A percentile compares a stretch with the other conserved stretches of the same genome.
phyloP scores from a whole-genome alignment of 2,329 filamentous ascomycete genomes.

The Claviceps citrina region DNA sequence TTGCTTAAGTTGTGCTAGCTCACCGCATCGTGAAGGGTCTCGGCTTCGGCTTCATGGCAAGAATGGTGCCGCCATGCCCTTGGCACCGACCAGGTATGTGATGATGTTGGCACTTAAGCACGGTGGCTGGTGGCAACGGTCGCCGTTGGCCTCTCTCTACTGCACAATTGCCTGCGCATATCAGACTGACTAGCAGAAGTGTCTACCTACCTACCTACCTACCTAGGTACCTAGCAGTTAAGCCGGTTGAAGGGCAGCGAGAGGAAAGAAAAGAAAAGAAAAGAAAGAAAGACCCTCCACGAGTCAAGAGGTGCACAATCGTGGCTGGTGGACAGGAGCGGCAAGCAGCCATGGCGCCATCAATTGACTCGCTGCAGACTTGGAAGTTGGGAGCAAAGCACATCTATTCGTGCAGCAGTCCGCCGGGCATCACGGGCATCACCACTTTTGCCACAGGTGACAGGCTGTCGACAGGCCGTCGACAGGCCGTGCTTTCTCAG shows the following conservation, averaged over 20 bases:
- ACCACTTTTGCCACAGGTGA: too few relatives aligned
- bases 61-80: conserved; percentile 1
- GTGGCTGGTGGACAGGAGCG: not conserved
- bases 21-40: conserved; percentile 5
- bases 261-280: not conserved
- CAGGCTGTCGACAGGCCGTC: too few relatives aligned
- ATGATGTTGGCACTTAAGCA: not conserved
- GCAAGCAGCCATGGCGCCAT: not conserved
- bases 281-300: conserved; percentile 1
- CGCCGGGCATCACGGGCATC: too few relatives aligned
- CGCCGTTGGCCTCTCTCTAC: too few relatives aligned
- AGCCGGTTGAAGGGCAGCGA: too few relatives aligned
- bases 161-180: too few relatives aligned
- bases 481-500: not conserved
- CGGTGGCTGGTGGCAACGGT: not conserved
- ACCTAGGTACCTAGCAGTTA: too few relatives aligned
- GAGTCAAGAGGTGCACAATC: conserved; percentile 4
- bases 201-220: not conserved
- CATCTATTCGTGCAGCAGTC: not conserved
- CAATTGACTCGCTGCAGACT: not conserved
- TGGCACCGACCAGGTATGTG: conserved; percentile 5
- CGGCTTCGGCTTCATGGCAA: conserved; percentile 1
- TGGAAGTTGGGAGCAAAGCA: not conserved
- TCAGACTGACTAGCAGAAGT: not conserved
- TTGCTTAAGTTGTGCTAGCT: conserved; percentile 1